phyloP scores from a whole-genome alignment of 2,329 filamentous ascomycete species.

The Talaromyces marneffei region DNA sequence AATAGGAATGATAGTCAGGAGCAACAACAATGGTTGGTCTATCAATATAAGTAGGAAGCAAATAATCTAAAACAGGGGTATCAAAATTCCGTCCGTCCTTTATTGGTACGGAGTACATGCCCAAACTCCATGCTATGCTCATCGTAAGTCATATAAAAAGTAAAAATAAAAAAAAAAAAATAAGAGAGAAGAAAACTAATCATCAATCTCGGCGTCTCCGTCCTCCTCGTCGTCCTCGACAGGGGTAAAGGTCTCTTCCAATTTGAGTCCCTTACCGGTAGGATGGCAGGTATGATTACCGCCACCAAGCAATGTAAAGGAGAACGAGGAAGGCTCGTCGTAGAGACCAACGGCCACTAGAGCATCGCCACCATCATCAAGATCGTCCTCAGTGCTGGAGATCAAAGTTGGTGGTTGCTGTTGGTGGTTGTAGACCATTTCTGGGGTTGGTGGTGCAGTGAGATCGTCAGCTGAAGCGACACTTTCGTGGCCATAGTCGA shows the following conservation, averaged over 20 bases:
- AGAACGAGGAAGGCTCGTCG: constrained; percentile 59
- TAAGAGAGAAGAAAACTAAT: not conserved
- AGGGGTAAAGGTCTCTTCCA: constrained; percentile 71
- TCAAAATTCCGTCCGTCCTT: not conserved
- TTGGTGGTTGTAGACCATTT: constrained; percentile 39
- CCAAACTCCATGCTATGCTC: constrained; percentile 24
- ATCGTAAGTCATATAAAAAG: constrained; percentile 19
- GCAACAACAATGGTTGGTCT: not conserved
- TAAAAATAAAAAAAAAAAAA: constrained; percentile 18
- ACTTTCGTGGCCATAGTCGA: constrained; percentile 29
- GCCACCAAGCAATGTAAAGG: constrained; percentile 51
- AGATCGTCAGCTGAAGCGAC: constrained; percentile 31
- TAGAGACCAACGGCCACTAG: constrained; percentile 80
- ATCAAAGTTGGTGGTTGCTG: constrained; percentile 16
- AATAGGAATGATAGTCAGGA: not conserved
- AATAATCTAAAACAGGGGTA: constrained; percentile 6
- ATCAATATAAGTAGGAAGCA: not conserved
- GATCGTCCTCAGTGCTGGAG: not conserved
- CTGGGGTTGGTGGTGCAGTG: constrained; percentile 34
- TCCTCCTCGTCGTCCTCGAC: constrained; percentile 54
- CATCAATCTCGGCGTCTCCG: constrained; percentile 45
- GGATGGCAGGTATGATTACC: constrained; percentile 35
- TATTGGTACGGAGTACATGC: not conserved
- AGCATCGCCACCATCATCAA: constrained; percentile 61
- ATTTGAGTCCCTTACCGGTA: constrained; percentile 66